A percentile compares a stretch with the other conserved stretches of the same genome.
phyloP scores from a whole-genome alignment of 2,329 filamentous ascomycete species.

The Helotiales sp. region DNA sequence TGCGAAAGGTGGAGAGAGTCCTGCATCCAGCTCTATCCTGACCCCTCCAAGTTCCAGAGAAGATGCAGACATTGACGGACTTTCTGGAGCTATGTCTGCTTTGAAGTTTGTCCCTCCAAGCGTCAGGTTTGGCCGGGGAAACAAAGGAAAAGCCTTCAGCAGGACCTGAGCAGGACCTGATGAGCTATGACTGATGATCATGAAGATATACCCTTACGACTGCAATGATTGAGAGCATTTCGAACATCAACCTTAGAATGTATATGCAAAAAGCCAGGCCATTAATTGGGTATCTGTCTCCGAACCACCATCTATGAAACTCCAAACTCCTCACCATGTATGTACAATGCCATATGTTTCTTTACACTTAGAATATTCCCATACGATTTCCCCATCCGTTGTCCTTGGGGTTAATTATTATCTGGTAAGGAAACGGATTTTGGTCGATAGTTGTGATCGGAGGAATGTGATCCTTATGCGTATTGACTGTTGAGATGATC shows the following conservation, averaged over 20 bases:
- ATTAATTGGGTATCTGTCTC: conserved; percentile 32
- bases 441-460: conserved; percentile 89
- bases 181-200: conserved; percentile 9
- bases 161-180: conserved; percentile 20
- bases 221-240: neutral
- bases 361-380: conserved; percentile 50
- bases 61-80: conserved; percentile 53
- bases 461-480: conserved; percentile 93
- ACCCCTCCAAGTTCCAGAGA: conserved; percentile 18
- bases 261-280: conserved; percentile 13
- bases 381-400: conserved; percentile 79
- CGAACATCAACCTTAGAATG: neutral
- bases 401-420: conserved; percentile 81
- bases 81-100: conserved; percentile 69
- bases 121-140: conserved; percentile 55
- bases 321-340: conserved; percentile 8
- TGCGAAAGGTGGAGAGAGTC: conserved; percentile 6
- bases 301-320: conserved; percentile 28
- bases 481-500: conserved; percentile 83
- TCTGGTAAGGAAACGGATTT: conserved; percentile 95
- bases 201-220: neutral
- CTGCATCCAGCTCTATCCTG: conserved; percentile 31
- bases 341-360: conserved; percentile 16
- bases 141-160: conserved; percentile 32
- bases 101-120: conserved; percentile 70